Base-by-base conservation (phyloP, 2,329 filamentous ascomycete species). In the Monosporascus sp. region DNA sequence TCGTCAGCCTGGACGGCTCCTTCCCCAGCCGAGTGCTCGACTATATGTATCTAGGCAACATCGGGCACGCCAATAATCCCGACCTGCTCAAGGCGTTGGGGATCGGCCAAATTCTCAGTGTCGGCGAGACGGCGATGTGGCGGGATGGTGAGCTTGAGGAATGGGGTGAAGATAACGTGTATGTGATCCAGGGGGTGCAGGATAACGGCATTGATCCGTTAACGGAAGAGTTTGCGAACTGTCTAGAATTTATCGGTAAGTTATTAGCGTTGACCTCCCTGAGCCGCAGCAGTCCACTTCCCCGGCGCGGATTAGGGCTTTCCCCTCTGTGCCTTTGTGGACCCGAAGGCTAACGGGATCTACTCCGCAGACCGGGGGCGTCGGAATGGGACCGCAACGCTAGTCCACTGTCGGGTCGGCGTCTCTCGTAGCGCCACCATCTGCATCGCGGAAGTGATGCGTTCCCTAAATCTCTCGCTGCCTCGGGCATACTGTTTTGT, bases 381-480 rank as follows among this genome's bases (percentile, higher is more conserved):
- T 66, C 74, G 74, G 38, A 87, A 88, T 44, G 87, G 88, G 31
- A 89, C 83, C 5, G 90, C 93, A 24, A 97, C 94, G 0, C 79
- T 99, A 53, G 94, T 99, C 17, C 94, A 99, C 69, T 99, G 94
- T 69, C 87, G 94, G 18, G 94, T 99, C 7, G 94, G 94, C 48
- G 94, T 99, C 51, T 97, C 92, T 49, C 84, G 94, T 50, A 96
- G 90, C 57, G 94, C 94, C 14, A 99, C 93, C 2, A 97, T 99
- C 57, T 97, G 94, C 69, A 99, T 99, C 64, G 94, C 94, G n/a
- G 92, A 97, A 71, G 90, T 97, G 37, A 99, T 99, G 94, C 85
- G 87, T 37, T 79, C 87, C 25, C 72, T 90, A 62, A 79, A 83
- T 22, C 74, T 97, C 59, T 94, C 90, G 0, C 93, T 97, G 63